phyloP scores from a whole-genome alignment of 345 rosid species.

The Murraya paniculata region DNA sequence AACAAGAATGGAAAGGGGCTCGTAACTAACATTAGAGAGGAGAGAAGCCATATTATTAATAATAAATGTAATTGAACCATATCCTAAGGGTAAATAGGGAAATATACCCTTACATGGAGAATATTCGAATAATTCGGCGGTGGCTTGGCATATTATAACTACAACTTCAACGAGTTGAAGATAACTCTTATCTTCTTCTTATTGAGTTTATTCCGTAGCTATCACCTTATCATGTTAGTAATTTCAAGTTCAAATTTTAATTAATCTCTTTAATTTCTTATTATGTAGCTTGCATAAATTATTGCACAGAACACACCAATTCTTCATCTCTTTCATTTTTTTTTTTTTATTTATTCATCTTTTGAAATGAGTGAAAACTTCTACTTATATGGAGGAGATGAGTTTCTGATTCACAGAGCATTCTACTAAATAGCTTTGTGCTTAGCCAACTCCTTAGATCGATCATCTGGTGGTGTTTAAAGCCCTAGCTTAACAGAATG shows the following conservation, averaged over 20 bases:
- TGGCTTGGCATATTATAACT: neutral
- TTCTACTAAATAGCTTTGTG: conserved; percentile 17
- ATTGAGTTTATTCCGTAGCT: neutral
- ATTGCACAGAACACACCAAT: neutral
- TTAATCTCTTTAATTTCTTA: too few species aligned
- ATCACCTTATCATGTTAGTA: neutral
- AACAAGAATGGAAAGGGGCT: too few species aligned
- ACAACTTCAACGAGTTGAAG: neutral
- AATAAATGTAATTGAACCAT: neutral
- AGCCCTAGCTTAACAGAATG: conserved; percentile 30
- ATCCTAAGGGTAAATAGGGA: neutral
- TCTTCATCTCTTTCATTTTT: neutral
- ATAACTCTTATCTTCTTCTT: neutral
- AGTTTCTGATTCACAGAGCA: conserved; percentile 16
- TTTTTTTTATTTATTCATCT: too few species aligned
- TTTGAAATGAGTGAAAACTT: neutral
- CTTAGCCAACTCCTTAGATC: conserved; percentile 19
- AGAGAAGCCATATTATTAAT: too few species aligned
- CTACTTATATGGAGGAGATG: conserved; percentile 10
- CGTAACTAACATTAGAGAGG: too few species aligned
- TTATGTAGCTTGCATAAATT: too few species aligned
- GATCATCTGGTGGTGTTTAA: conserved; percentile 35
- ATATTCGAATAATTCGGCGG: neutral
- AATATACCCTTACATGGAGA: neutral
- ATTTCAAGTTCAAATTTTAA: neutral